Evolutionary conservation across 176 grass and related monocot genomes (phyloP).

Genomic region (Lolium perenne): DNA sequence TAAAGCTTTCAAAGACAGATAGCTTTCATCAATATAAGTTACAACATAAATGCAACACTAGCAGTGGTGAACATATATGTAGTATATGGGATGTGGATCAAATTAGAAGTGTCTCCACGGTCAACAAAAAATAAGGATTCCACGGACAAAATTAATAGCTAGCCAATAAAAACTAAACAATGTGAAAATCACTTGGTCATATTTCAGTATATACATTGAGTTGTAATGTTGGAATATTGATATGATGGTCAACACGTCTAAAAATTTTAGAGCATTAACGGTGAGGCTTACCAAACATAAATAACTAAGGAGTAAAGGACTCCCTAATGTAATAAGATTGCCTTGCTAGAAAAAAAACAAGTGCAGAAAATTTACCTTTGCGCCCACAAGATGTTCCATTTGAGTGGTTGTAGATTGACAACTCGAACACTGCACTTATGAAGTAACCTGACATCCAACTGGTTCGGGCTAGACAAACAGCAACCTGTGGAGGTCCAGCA

Average conservation of each 20-base stretch:
- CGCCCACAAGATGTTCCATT: neutral
- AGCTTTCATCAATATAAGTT: neutral
- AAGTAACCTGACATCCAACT: neutral
- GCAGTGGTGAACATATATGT: neutral
- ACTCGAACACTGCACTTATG: constrained; percentile 8
- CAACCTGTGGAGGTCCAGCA: constrained; percentile 10
- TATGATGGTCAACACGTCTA: neutral
- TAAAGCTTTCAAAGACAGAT: too few relatives aligned
- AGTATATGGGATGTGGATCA: neutral
- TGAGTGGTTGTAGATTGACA: constrained; percentile 41
- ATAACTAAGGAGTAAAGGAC: neutral
- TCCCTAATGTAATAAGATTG: neutral
- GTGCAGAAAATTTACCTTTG: constrained; percentile 22
- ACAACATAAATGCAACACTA: neutral
- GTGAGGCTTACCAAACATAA: too few relatives aligned
- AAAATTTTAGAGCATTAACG: neutral
- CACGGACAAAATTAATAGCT: neutral
- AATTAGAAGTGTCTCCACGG: neutral
- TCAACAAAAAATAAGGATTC: neutral
- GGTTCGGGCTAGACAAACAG: neutral
- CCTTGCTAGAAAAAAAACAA: neutral
- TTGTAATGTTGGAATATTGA: neutral
- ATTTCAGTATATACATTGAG: neutral
- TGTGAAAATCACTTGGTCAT: neutral
- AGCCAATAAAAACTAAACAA: neutral